Conservation (phyloP, 176 grass and related monocot species). For the Hsuehochloa calcarea region DNA sequence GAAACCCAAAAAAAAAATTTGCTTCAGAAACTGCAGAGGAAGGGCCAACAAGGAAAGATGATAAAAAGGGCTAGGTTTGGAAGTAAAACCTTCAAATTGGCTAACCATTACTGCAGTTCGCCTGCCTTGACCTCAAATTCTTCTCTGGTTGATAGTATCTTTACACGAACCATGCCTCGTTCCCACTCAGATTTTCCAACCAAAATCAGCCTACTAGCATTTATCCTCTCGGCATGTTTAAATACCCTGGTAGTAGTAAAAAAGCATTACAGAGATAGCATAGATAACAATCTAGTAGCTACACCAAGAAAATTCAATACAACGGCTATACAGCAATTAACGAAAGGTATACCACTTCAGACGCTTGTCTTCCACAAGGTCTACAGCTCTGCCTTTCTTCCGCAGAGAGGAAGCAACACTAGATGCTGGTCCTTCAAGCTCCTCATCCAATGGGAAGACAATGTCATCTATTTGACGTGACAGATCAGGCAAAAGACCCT, state of each 20-base stretch:
- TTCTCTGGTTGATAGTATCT: constrained; percentile 85
- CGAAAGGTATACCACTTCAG: constrained; percentile 70
- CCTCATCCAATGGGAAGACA: constrained; percentile 73
- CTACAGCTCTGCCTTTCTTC: constrained; percentile 62
- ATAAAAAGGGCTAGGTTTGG: neutral
- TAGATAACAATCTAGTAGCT: neutral
- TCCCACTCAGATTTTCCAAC: constrained; percentile 89
- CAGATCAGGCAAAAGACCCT: constrained; percentile 63
- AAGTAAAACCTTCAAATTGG: neutral
- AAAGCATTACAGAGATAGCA: constrained; percentile 8
- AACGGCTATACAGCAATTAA: neutral
- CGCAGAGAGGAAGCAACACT: constrained; percentile 60
- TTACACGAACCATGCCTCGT: constrained; percentile 79
- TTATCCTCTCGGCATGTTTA: constrained; percentile 88
- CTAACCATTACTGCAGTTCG: constrained; percentile 56
- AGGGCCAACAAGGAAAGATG: neutral
- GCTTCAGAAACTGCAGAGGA: neutral
- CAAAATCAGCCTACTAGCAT: constrained; percentile 80
- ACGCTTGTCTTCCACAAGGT: constrained; percentile 77
- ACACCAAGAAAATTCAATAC: neutral
- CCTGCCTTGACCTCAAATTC: constrained; percentile 78
- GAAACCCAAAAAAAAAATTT: neutral
- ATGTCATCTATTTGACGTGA: constrained; percentile 74
- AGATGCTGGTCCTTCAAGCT: constrained; percentile 65
- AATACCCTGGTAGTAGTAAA: constrained; percentile 64